Percentiles rank a stretch among this genome's conserved stretches.
These are phyloP conservation scores for Sphenostylis stenocarpa DNA, from an alignment of 306 rosid species.

Conservation along the genomic window DNA sequence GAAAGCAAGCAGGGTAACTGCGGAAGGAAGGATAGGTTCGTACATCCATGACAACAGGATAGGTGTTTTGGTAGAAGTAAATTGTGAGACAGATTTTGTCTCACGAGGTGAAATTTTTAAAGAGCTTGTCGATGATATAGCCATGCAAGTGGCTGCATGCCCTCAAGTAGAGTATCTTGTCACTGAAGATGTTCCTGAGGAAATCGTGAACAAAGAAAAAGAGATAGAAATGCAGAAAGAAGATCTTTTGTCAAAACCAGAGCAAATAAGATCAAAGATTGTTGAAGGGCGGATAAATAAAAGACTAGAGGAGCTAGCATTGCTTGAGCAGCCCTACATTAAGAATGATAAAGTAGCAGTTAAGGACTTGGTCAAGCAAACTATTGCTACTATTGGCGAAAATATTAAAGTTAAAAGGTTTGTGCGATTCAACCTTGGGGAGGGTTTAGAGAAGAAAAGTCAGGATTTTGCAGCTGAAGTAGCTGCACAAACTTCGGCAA, in stretches of 20 bases:
- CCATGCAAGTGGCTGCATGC: slow-evolving; percentile 99
- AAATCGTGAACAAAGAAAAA: slow-evolving; percentile 75
- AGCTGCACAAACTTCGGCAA: slow-evolving; percentile 94
- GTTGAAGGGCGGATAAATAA: slow-evolving; percentile 94
- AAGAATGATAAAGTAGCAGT: slow-evolving; percentile 84
- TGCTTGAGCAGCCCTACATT: slow-evolving; percentile 95
- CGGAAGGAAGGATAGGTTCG: slow-evolving; percentile 94
- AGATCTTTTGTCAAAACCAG: slow-evolving; percentile 90
- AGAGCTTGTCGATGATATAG: slow-evolving; percentile 94
- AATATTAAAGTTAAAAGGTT: slow-evolving; percentile 94
- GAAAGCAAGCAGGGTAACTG: slow-evolving; percentile 89
- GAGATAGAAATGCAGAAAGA: slow-evolving; percentile 98
- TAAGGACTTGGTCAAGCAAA: slow-evolving; percentile 92
- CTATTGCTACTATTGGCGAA: slow-evolving; percentile 92
- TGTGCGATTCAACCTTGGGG: slow-evolving; percentile 92
- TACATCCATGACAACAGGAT: slow-evolving; percentile 94
- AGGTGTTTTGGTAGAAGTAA: slow-evolving; percentile 84
- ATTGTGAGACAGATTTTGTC: slow-evolving; percentile 98
- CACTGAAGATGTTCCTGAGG: slow-evolving; percentile 84
- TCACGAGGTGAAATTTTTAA: slow-evolving; percentile 91
- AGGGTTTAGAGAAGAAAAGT: slow-evolving; percentile 95
- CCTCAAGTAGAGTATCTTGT: slow-evolving; percentile 80
- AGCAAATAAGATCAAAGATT: slow-evolving; percentile 86
- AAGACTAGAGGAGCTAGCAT: slow-evolving; percentile 87
- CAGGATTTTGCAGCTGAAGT: slow-evolving; percentile 99